phyloP scores from a whole-genome alignment of 345 rosid genomes.

The Jatropha curcas region DNA sequence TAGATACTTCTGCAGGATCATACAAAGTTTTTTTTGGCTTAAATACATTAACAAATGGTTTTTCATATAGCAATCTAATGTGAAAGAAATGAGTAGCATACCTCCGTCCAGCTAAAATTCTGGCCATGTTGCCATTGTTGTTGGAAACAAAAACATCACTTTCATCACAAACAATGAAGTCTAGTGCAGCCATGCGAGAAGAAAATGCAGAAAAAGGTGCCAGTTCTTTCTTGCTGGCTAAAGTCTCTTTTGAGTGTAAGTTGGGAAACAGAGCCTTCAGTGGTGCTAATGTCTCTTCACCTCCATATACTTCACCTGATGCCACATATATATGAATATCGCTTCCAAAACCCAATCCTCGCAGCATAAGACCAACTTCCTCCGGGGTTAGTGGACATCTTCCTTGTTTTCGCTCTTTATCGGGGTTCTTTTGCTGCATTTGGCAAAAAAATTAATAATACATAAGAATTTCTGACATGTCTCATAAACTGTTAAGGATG shows the following conservation, averaged over 20 bases:
- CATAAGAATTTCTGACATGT: constrained; percentile 4
- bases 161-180: constrained; percentile 88
- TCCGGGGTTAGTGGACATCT: constrained; percentile 91
- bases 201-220: constrained; percentile 70
- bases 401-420: constrained; percentile 74
- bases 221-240: constrained; percentile 69
- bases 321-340: constrained; percentile 86
- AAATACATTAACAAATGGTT: too few species aligned
- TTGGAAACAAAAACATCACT: constrained; percentile 90
- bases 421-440: constrained; percentile 69
- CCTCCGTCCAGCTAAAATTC: constrained; percentile 94
- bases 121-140: constrained; percentile 98
- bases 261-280: constrained; percentile 84
- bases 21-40: too few species aligned
- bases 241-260: constrained; percentile 77
- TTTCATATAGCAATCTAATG: not conserved
- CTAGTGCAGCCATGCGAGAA: constrained; percentile 94
- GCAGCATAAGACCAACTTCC: constrained; percentile 88
- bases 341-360: constrained; percentile 83
- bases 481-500: not conserved
- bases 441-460: constrained; percentile 14
- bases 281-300: constrained; percentile 76
- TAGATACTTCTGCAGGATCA: too few species aligned
- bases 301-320: constrained; percentile 92
- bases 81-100: constrained; percentile 23